These are phyloP conservation scores for Colletotrichum godetiae DNA, from an alignment of 2,329 filamentous ascomycete genomes.

Conservation along the genomic window DNA sequence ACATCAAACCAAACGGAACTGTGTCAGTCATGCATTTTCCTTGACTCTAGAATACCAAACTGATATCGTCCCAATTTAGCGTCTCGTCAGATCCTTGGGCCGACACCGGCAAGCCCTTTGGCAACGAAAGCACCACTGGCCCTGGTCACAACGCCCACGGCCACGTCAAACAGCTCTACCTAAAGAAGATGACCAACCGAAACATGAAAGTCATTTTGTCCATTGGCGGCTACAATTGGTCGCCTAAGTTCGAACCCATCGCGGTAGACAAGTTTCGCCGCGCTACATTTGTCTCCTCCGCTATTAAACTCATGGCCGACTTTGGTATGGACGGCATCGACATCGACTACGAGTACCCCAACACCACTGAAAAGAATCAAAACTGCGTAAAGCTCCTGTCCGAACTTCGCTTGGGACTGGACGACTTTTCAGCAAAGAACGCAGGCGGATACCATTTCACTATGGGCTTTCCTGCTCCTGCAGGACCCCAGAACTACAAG, in stretches of 20 bases:
- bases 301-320: slow-evolving; percentile 78
- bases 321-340: slow-evolving; percentile 70
- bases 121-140: slow-evolving; percentile 9
- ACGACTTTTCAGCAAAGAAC: slow-evolving; percentile 52
- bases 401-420: slow-evolving; percentile 55
- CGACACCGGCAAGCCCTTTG: slow-evolving; percentile 33
- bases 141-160: slow-evolving; percentile 80
- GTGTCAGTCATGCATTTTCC: slow-evolving; percentile 12
- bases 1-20: slow-evolving; percentile 24
- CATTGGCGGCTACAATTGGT: slow-evolving; percentile 90
- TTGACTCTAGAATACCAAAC: neutral
- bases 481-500: slow-evolving; percentile 60
- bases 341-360: slow-evolving; percentile 52
- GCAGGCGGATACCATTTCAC: slow-evolving; percentile 58
- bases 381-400: slow-evolving; percentile 55
- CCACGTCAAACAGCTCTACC: slow-evolving; percentile 81
- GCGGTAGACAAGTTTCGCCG: slow-evolving; percentile 72
- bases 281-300: slow-evolving; percentile 73
- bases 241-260: slow-evolving; percentile 76
- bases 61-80: slow-evolving; percentile 30
- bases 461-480: slow-evolving; percentile 62
- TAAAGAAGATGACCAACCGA: slow-evolving; percentile 82
- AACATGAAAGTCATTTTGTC: slow-evolving; percentile 82
- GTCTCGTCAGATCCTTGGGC: slow-evolving; percentile 49
- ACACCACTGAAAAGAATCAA: slow-evolving; percentile 49